phyloP scores from a whole-genome alignment of 192 early-diverging fungal genomes.

The Entrophospora sp. region DNA sequence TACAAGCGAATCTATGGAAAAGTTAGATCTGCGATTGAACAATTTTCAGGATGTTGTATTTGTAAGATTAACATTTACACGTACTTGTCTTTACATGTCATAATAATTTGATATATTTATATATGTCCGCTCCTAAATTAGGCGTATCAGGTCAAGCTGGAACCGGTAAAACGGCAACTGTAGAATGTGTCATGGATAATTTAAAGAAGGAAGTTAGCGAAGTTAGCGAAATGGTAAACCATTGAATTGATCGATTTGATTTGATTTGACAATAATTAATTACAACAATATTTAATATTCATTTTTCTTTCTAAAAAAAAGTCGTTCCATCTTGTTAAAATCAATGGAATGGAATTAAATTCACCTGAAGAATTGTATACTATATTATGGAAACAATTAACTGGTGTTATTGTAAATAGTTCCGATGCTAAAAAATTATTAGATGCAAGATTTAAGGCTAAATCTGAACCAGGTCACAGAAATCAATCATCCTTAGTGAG shows the following conservation, averaged over 20 bases:
- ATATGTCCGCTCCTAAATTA: slow-evolving; percentile 15
- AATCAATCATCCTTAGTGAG: too few species aligned
- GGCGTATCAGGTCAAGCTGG: slow-evolving; percentile 95
- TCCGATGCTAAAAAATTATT: slow-evolving; percentile 73
- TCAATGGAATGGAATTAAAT: slow-evolving; percentile 96
- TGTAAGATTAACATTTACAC: slow-evolving; percentile 52
- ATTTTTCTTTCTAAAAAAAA: slow-evolving; percentile 30
- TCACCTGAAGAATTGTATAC: slow-evolving; percentile 85
- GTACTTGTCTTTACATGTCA: background rate
- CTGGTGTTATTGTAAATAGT: slow-evolving; percentile 52
- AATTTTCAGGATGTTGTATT: slow-evolving; percentile 76
- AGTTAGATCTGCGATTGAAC: slow-evolving; percentile 69
- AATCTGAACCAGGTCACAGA: background rate
- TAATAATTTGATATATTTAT: background rate
- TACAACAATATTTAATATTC: background rate
- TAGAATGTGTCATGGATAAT: slow-evolving; percentile 70
- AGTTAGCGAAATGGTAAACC: slow-evolving; percentile 45
- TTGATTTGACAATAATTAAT: too few species aligned
- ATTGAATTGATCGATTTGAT: background rate
- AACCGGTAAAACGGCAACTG: slow-evolving; percentile 96
- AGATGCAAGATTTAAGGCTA: slow-evolving; percentile 33
- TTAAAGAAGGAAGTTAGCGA: slow-evolving; percentile 50
- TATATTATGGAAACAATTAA: slow-evolving; percentile 69
- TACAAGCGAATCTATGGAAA: slow-evolving; percentile 72
- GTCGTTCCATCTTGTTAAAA: slow-evolving; percentile 84